These are phyloP conservation scores for Magnusiomyces magnusii DNA, from an alignment of 1,139 yeast genomes.

Conservation along the genomic window DNA sequence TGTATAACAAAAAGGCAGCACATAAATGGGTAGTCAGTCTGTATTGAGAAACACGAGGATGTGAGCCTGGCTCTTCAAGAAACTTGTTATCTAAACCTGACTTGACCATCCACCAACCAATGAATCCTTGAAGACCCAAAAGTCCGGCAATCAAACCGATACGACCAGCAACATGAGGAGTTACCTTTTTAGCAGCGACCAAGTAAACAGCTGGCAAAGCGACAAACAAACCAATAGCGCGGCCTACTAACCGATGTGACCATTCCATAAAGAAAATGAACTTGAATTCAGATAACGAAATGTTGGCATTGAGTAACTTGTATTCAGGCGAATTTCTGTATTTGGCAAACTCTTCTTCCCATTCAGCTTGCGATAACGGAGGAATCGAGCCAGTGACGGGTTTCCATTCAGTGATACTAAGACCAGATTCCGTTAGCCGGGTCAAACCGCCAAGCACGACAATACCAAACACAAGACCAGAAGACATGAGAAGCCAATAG, in stretches of 20 bases:
- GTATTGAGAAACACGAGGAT: slow-evolving; percentile 93
- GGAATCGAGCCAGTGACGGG: slow-evolving; percentile 96
- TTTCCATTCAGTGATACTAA: slow-evolving; percentile 97
- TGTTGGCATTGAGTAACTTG: slow-evolving; percentile 78
- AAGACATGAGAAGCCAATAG: slow-evolving; percentile 85
- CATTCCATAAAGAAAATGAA: slow-evolving; percentile 97
- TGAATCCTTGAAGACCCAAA: slow-evolving; percentile 87
- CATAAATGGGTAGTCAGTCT: slow-evolving; percentile 91
- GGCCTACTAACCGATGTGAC: slow-evolving; percentile 90
- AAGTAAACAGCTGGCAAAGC: slow-evolving; percentile 82
- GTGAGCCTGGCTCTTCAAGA: slow-evolving; percentile 67
- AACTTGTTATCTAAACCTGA: slow-evolving; percentile 86
- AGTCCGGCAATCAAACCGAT: slow-evolving; percentile 65
- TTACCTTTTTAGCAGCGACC: slow-evolving; percentile 57
- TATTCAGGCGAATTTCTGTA: slow-evolving; percentile 89
- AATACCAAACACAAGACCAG: slow-evolving; percentile 87
- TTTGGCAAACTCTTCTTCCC: slow-evolving; percentile 78
- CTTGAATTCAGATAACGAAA: slow-evolving; percentile 90
- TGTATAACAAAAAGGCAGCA: slow-evolving; percentile 81
- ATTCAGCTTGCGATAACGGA: slow-evolving; percentile 68
- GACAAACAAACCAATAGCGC: slow-evolving; percentile 78
- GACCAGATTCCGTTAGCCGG: slow-evolving; percentile 88
- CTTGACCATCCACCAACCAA: slow-evolving; percentile 99
- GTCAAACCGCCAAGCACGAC: slow-evolving; percentile 95
- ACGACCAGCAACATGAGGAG: slow-evolving; percentile 58